Evolutionary conservation across 2,329 filamentous ascomycete species (phyloP), one percentile per base, ranked within the genome.

Genomic region (Penicillium sp.): DNA sequence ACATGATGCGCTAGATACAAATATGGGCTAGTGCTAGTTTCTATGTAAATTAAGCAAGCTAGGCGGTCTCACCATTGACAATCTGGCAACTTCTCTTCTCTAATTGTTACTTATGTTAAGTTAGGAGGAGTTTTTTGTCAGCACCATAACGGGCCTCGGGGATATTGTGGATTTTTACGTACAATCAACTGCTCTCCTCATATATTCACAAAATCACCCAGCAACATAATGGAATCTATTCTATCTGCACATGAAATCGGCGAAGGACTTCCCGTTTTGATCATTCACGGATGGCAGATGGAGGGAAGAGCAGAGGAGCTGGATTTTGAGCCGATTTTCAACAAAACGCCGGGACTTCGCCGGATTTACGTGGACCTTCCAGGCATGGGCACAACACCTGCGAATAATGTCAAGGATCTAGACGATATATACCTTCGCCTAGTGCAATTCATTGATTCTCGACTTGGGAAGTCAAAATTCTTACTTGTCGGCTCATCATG

Each of bases 361-460:
- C 63, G 67, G 11, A 68, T 69, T 31, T 69, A 69, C 44, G 58
- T 68, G 5, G 67, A 69, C 53, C 66, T 69, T 19, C 67, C 67
- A 45, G 67, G 67, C 45, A 68, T 67, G 66, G 67, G 66, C 43
- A 52, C 16, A 45, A 67, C 67, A 28, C 67, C 67, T 8, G 65
- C 67, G 8, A 59, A 65, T 36, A 51, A 56, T 43, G 30, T 69
- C 55, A 56, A 63, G 33, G 50, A 67, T 48, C 51, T 68, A n/a
- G 63, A 69, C 37, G 64, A 68, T 12, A 67, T 69, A 11, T 66
- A 61, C 47, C 22, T 28, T 47, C 67, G 63, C 17, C 59, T 69
- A 25, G 53, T 59, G 14, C 55, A 61, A 51, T 69, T 69, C 55
- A 63, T 69, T 43, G 66, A 69, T 54, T 40, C 59, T n/a, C 61